Conservation (phyloP, 768 basidiomycete species). For the Hydnomerulius pinastri region DNA sequence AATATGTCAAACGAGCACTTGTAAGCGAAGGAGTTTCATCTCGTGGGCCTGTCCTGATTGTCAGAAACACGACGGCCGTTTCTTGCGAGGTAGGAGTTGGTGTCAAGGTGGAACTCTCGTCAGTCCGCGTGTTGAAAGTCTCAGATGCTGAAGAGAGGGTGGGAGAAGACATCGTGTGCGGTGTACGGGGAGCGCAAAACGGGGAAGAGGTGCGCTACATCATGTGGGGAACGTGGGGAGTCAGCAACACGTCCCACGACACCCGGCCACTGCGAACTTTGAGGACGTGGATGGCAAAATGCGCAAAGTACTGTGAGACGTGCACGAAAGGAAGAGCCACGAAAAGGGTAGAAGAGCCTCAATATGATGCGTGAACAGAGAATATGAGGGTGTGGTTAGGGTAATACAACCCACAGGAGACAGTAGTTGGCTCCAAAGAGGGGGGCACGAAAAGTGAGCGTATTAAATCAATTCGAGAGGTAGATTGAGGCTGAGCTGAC, state of each 20-base stretch:
- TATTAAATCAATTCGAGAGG: too few relatives aligned
- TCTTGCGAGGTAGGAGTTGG: too few relatives aligned
- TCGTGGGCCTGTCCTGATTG: too few relatives aligned
- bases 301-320: slow-evolving; percentile 4
- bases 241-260: not conserved
- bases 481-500: too few relatives aligned
- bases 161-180: not conserved
- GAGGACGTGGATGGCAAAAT: not conserved
- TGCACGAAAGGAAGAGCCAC: slow-evolving; percentile 7
- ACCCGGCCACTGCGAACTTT: not conserved
- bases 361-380: slow-evolving; percentile 7
- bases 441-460: not conserved
- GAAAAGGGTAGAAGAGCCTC: too few relatives aligned
- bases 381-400: not conserved
- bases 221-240: not conserved
- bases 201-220: not conserved
- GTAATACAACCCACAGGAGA: too few relatives aligned
- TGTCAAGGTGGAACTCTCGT: too few relatives aligned
- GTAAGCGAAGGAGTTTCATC: not conserved
- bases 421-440: too few relatives aligned
- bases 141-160: not conserved
- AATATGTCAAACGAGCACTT: not conserved
- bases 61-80: not conserved
- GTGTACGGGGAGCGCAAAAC: not conserved
- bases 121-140: not conserved